Base-by-base conservation (phyloP, 345 rosid species). In the Populus pruinosa region DNA sequence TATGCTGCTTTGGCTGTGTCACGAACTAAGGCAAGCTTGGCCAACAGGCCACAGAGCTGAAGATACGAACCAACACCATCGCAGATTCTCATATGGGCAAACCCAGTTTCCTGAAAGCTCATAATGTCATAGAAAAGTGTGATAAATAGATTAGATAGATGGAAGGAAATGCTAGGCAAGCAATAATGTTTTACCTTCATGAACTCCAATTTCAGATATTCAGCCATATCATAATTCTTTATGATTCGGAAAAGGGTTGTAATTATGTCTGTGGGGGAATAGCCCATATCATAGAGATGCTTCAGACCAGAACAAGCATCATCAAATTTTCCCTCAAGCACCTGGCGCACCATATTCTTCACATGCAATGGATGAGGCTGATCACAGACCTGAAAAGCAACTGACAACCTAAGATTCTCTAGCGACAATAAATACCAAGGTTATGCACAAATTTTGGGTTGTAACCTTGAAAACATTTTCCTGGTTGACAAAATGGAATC, bases 61-160 rank as follows among this genome's bases (percentile, higher is more conserved):
- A 96, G 98, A 84, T 91, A 93, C 17, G 99, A 92, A 71, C 99
- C 99, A 70, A 96, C 98, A 33, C 99, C 97, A 83, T 96, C 96
- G 71, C 94, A 91, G 75, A 93, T 92, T 85, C 98, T 90, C 98
- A 93, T 92, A 84, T 93, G 99, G 39, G 97, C 97, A 88, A 92
- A 96, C 35, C 98, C 97, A 66, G 94, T 90, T 90, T 93, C 99
- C 99, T 96, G 86, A 83, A 85, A 67, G 55, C 38, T 11, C 69
- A 55, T 50, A 55, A 31, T 47, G 75, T 29, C 43, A 20, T 41
- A 61, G 35, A 29, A 70, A n/a, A 3, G 55, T 55, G 33, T 29
- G 29, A 49, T 4, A 1, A 23, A 31, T 38, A 21, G 5, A 17
- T 38, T 36, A 0, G 29, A 53, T 21, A 43, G 10, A 50, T 14